These are phyloP conservation scores for Trichoderma sp. DNA, from an alignment of 2,329 filamentous ascomycete species.

Conservation along the genomic window DNA sequence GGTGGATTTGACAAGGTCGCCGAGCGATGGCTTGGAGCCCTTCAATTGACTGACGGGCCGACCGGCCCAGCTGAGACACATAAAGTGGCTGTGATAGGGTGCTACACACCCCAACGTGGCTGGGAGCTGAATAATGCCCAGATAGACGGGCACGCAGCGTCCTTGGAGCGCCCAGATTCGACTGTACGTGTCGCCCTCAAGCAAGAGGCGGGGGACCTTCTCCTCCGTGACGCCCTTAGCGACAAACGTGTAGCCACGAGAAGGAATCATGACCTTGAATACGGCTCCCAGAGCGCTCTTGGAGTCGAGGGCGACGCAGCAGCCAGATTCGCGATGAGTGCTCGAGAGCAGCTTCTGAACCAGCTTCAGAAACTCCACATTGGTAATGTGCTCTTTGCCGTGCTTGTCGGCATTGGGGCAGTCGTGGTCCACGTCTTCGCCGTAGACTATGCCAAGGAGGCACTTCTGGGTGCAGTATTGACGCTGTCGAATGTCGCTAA, in stretches of 20 bases:
- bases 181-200: conserved; percentile 34
- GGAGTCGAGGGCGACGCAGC: conserved; percentile 28
- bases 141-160: conserved; percentile 34
- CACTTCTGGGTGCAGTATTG: conserved; percentile 32
- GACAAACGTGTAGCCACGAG: conserved; percentile 38
- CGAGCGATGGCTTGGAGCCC: neutral
- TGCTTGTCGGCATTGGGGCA: conserved; percentile 10
- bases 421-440: conserved; percentile 24
- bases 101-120: conserved; percentile 31
- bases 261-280: conserved; percentile 37
- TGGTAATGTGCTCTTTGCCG: neutral
- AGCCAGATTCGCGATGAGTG: neutral
- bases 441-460: conserved; percentile 27
- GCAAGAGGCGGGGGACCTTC: conserved; percentile 24
- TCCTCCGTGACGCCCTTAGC: conserved; percentile 37
- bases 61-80: conserved; percentile 34
- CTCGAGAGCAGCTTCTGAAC: neutral
- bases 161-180: conserved; percentile 32
- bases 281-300: conserved; percentile 31
- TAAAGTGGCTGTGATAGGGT: conserved; percentile 31
- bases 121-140: conserved; percentile 32
- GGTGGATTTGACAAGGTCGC: conserved; percentile 15
- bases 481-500: conserved; percentile 19
- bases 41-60: conserved; percentile 4
- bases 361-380: neutral